Evolutionary conservation across 1,284 basidiomycete species (phyloP).

Genomic region (Takashimella koratensis): DNA sequence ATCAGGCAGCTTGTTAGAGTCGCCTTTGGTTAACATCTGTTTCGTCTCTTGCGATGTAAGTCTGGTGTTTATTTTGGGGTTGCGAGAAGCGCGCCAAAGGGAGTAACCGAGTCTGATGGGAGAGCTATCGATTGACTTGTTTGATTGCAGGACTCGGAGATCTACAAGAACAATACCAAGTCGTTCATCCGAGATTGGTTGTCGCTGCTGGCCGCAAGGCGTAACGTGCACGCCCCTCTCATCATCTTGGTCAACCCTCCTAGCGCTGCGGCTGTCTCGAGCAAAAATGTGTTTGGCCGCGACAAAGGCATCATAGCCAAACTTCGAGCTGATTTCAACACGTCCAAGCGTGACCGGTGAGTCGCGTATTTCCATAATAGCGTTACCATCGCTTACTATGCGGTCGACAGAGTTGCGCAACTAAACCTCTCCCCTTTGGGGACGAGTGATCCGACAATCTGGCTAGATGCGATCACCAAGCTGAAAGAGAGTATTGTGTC

Average conservation of each 20-base stretch:
- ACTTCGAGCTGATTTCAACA: constrained; percentile 87
- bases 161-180: constrained; percentile 70
- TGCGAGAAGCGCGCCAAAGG: not conserved
- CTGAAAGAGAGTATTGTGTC: constrained; percentile 81
- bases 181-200: constrained; percentile 93
- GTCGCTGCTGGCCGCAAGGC: constrained; percentile 60
- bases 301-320: constrained; percentile 71
- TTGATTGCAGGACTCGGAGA: constrained; percentile 67
- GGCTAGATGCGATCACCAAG: constrained; percentile 84
- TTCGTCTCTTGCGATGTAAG: constrained; percentile 81
- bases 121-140: not conserved
- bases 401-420: constrained; percentile 69
- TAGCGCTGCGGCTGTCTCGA: constrained; percentile 53
- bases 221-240: constrained; percentile 76
- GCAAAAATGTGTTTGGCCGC: constrained; percentile 50
- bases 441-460: constrained; percentile 65
- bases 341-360: constrained; percentile 81
- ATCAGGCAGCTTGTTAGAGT: constrained; percentile 73
- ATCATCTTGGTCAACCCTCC: constrained; percentile 70
- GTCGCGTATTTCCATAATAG: constrained; percentile 15
- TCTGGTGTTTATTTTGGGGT: not conserved
- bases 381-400: too few relatives aligned
- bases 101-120: too few relatives aligned
- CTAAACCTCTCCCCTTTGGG: constrained; percentile 49
- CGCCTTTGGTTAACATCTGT: constrained; percentile 78